Evolutionary conservation across 176 grass and related monocot species (phyloP).

Genomic region (Alopecurus myosuroides): DNA sequence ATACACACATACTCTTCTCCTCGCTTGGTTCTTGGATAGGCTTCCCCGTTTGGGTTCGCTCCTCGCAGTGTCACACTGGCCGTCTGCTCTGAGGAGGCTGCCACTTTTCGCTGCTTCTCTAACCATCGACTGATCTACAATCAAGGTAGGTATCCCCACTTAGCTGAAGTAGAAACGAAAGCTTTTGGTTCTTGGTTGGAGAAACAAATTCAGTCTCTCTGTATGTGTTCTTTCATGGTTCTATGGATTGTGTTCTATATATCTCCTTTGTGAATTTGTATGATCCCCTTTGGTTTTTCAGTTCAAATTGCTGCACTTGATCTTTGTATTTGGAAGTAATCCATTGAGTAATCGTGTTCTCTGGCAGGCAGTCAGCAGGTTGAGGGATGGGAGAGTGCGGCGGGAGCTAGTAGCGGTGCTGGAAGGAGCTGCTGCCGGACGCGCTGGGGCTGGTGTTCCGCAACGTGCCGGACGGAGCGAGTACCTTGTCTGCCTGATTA

Average conservation of each 20-base stretch:
- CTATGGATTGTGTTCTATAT: not conserved
- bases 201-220: not conserved
- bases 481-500: too few relatives aligned
- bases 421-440: constrained; percentile 91
- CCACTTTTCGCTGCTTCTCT: constrained; percentile 18
- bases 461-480: constrained; percentile 77
- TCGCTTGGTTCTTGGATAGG: constrained; percentile 31
- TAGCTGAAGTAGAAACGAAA: not conserved
- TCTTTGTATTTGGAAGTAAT: constrained; percentile 27
- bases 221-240: not conserved
- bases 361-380: not conserved
- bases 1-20: not conserved
- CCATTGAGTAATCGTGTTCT: constrained; percentile 7
- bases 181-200: too few relatives aligned
- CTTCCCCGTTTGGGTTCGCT: constrained; percentile 29
- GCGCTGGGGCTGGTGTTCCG: constrained; percentile 87
- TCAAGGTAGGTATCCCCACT: constrained; percentile 26
- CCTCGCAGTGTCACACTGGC: not conserved
- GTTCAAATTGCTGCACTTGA: not conserved
- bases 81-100: constrained; percentile 18
- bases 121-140: constrained; percentile 24
- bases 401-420: constrained; percentile 48
- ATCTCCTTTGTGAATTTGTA: not conserved
- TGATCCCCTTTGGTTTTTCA: not conserved
- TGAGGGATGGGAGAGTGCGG: constrained; percentile 56